Conservation (phyloP, 1,284 basidiomycete species). For the Neonothopanus nambi region DNA sequence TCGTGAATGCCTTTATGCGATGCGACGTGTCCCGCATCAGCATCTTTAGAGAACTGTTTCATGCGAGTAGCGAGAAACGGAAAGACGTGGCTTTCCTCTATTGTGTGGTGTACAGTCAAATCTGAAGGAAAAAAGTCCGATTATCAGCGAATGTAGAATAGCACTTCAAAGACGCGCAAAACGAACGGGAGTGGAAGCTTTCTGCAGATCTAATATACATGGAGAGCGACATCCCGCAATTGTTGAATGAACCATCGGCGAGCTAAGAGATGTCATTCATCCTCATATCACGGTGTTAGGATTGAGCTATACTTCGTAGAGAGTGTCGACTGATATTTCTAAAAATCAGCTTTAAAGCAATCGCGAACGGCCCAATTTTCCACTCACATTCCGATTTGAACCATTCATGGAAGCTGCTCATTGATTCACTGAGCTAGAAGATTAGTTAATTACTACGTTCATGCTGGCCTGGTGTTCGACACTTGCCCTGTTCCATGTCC, state of each 20-base stretch:
- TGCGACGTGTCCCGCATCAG: slow-evolving; percentile 50
- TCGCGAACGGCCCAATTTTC: background rate
- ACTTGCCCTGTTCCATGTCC: slow-evolving; percentile 31
- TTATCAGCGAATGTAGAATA: background rate
- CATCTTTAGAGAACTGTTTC: slow-evolving; percentile 55
- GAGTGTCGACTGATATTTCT: slow-evolving; percentile 35
- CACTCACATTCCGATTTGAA: slow-evolving; percentile 28
- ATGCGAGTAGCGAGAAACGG: slow-evolving; percentile 63
- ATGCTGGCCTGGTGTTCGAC: slow-evolving; percentile 11
- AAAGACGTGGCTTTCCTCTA: slow-evolving; percentile 65
- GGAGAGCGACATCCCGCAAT: slow-evolving; percentile 43
- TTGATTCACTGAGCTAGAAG: slow-evolving; percentile 19
- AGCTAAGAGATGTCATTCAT: slow-evolving; percentile 29
- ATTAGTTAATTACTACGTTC: slow-evolving; percentile 26
- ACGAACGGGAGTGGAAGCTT: slow-evolving; percentile 44
- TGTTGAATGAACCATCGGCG: slow-evolving; percentile 51
- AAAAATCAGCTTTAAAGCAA: background rate
- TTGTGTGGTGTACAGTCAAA: slow-evolving; percentile 67
- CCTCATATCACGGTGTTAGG: too few species aligned
- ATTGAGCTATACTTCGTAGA: slow-evolving; percentile 36
- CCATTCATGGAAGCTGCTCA: slow-evolving; percentile 25
- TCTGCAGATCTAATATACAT: slow-evolving; percentile 46
- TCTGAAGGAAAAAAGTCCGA: slow-evolving; percentile 31
- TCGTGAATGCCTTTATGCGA: slow-evolving; percentile 70
- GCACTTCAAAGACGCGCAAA: slow-evolving; percentile 1